Percentiles rank a stretch among this genome's conserved stretches.
Conservation (phyloP, 331 rosid species). For the Prunus yedoensis region DNA sequence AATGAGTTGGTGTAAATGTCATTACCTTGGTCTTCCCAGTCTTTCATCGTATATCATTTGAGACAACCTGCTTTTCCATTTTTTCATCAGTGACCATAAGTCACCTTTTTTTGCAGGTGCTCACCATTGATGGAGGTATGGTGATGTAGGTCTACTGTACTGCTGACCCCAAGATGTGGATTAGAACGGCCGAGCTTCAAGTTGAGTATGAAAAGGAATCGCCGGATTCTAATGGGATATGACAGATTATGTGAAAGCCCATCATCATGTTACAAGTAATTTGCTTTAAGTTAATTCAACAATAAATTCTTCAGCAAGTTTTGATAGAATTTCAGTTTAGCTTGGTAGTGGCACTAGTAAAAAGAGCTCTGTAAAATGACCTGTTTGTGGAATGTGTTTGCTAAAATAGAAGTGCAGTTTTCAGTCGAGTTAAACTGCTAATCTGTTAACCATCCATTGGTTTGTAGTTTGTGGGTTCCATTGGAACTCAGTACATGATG, state of each 20-base stretch:
- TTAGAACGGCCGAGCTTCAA: conserved; percentile 15
- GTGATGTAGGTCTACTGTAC: conserved; percentile 55
- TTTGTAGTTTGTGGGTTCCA: background rate
- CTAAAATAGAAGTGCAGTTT: conserved; percentile 8
- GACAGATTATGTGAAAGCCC: conserved; percentile 15
- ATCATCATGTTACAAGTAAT: conserved; percentile 1
- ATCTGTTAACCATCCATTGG: background rate
- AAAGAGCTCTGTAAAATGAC: conserved; percentile 1
- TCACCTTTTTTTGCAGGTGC: conserved; percentile 50
- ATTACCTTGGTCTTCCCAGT: background rate
- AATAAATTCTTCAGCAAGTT: conserved; percentile 18
- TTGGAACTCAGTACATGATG: background rate
- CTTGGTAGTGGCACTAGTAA: conserved; percentile 21
- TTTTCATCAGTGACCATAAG: background rate
- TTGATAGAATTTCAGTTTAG: conserved; percentile 30
- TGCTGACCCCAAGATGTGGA: background rate
- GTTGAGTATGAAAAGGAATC: conserved; percentile 17
- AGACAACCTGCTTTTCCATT: conserved; percentile 1
- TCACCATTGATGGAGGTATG: conserved; percentile 95
- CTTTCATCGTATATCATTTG: background rate
- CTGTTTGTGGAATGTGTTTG: background rate
- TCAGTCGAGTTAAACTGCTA: background rate
- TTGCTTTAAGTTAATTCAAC: conserved; percentile 16
- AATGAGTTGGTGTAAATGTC: background rate
- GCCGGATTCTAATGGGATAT: conserved; percentile 5